Evolutionary conservation across 805 yeast genomes (phyloP), one percentile per base, ranked within the genome.

Genomic region (Vanderwaltozyma polyspora): DNA sequence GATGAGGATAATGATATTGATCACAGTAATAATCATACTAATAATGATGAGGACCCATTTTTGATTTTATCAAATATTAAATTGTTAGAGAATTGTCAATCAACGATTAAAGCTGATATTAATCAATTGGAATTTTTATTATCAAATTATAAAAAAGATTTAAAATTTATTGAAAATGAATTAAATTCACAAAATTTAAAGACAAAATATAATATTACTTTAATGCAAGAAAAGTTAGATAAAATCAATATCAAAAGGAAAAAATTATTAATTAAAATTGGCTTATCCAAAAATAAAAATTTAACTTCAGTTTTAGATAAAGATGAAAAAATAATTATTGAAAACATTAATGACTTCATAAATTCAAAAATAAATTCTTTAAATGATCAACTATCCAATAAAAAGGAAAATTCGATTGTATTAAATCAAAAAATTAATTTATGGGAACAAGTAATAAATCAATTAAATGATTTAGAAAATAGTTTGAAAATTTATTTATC

Each of bases 361-460:
- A 50, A 49, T 15, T 32, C 44, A 21, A 52, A 51, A 27, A 40
- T 47, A 11, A 34, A 41, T 10, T 37, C 45, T 7, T 25, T 55
- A 28, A 40, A 45, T 15, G 49, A 48, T 15, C 46, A 48, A 28
- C 31, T 55, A 21, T 43, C 44, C 3, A 37, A 40, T 14, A 48
- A 39, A 38, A 56, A 56, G 32, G 43, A 42, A 15, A 45, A 46
- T 19, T 36, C 50, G 8, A 38, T 43, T 5, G 23, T 21, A 11
- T 24, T 52, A 14, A 35, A 32, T 12, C 30, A 38, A 5, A 41
- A 44, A 21, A 41, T 43, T 27, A 37, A 40, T 19, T 16, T 36
- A 9, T 56, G 61, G 61, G 33, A 37, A 6, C 51, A 50, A 14
- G 45, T 46, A 13, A 30, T 48, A 6, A 33, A 35, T 4, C 21